A percentile compares a stretch with the other conserved stretches of the same genome.
Conservation (phyloP, 768 basidiomycete genomes). For the Trametes maxima region DNA sequence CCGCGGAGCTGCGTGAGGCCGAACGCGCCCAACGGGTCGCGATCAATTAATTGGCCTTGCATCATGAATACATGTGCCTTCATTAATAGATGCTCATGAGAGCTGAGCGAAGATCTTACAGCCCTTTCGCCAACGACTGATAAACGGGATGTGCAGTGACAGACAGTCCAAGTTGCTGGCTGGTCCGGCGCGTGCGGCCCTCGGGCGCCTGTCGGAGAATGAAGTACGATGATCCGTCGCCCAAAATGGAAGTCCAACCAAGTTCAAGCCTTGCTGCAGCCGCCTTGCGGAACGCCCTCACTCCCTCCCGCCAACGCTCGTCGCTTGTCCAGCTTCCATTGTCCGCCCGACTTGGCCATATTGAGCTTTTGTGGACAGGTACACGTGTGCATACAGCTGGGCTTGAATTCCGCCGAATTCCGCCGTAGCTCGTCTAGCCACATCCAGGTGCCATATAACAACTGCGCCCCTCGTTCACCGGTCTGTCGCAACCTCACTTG, state of each 20-base stretch:
- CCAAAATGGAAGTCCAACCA: background rate
- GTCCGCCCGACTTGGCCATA: background rate
- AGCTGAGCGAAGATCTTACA: background rate
- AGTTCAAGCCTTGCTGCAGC: background rate
- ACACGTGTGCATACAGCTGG: background rate
- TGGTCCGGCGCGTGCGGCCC: too few species aligned
- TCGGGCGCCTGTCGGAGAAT: too few species aligned
- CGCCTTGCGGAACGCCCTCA: background rate
- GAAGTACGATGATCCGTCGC: background rate
- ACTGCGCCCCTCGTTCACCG: too few species aligned
- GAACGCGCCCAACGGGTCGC: too few species aligned
- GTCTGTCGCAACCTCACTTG: too few species aligned
- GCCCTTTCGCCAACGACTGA: too few species aligned
- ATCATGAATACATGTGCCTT: background rate
- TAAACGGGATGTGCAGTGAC: too few species aligned
- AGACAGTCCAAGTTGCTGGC: too few species aligned
- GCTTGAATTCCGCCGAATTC: background rate
- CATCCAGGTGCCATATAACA: background rate
- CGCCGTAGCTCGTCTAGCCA: background rate
- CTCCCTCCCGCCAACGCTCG: background rate
- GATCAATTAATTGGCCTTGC: too few species aligned
- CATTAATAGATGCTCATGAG: background rate
- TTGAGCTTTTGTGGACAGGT: background rate
- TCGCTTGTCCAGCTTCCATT: background rate
- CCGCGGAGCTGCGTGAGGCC: conserved; percentile 10